Evolutionary conservation across 2,329 filamentous ascomycete genomes (phyloP).

Genomic region (Helotiales sp.): DNA sequence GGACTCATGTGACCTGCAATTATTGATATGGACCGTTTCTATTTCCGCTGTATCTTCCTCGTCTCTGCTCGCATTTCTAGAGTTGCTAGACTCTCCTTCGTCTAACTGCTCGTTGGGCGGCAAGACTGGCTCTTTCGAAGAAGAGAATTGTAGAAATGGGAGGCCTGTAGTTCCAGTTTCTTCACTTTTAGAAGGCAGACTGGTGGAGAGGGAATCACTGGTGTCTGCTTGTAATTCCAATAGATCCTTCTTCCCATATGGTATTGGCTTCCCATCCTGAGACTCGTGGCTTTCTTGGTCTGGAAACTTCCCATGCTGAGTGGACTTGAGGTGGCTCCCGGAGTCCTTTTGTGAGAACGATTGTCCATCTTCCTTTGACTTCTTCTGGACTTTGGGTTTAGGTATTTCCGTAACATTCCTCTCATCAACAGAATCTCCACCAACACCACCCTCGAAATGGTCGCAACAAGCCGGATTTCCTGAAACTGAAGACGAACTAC

Average conservation of each 20-base stretch:
- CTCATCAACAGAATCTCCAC: conserved; percentile 12
- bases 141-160: conserved; percentile 52
- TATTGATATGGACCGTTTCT: conserved; percentile 30
- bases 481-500: conserved; percentile 29
- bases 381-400: neutral
- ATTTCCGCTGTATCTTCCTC: conserved; percentile 19
- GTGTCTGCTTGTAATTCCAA: neutral
- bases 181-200: conserved; percentile 19
- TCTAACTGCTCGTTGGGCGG: conserved; percentile 8
- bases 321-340: conserved; percentile 5
- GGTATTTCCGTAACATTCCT: neutral
- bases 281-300: neutral
- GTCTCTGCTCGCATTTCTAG: conserved; percentile 10
- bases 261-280: neutral
- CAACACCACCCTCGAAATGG: conserved; percentile 11
- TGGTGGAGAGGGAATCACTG: conserved; percentile 10
- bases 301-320: conserved; percentile 2
- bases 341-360: neutral
- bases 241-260: conserved; percentile 1
- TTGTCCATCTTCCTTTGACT: neutral
- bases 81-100: conserved; percentile 10
- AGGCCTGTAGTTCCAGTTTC: conserved; percentile 51
- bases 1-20: conserved; percentile 42
- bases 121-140: conserved; percentile 24
- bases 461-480: neutral